Conservation (phyloP, 257 asterid species). For the Salvia miltiorrhiza region DNA sequence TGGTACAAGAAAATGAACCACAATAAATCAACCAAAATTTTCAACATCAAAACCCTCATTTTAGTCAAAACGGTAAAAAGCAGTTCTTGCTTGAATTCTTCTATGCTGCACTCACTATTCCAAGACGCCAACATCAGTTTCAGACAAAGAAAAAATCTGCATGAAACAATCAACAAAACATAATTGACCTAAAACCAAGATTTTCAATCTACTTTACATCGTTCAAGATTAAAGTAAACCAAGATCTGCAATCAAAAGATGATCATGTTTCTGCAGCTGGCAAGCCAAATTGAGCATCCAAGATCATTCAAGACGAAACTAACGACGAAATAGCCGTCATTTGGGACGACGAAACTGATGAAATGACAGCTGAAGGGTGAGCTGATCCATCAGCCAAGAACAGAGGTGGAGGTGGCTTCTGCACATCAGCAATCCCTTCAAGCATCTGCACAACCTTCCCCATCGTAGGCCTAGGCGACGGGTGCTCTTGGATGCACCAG, state of each 20-base stretch:
- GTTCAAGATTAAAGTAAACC: background rate
- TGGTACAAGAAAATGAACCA: background rate
- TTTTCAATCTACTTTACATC: too few relatives aligned
- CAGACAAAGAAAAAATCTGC: background rate
- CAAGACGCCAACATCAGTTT: background rate
- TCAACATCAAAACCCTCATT: background rate
- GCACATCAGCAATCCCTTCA: slow-evolving; percentile 53
- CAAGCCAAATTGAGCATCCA: slow-evolving; percentile 17
- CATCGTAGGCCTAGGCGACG: slow-evolving; percentile 64
- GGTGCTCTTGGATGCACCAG: slow-evolving; percentile 87
- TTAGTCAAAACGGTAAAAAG: background rate
- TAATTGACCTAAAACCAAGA: background rate
- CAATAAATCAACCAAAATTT: background rate
- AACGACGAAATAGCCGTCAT: slow-evolving; percentile 26
- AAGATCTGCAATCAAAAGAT: background rate
- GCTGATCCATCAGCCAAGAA: slow-evolving; percentile 29
- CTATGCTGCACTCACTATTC: background rate
- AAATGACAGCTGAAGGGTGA: slow-evolving; percentile 24
- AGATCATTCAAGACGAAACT: slow-evolving; percentile 20
- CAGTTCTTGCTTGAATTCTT: background rate
- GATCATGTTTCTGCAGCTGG: background rate
- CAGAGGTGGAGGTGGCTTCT: slow-evolving; percentile 54
- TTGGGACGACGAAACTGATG: slow-evolving; percentile 42
- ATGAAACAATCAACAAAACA: background rate
- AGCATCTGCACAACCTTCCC: slow-evolving; percentile 80